These are phyloP conservation scores for Mastigamoeba balamuthi DNA, from an alignment of 78 protist species.

Conservation along the genomic window DNA sequence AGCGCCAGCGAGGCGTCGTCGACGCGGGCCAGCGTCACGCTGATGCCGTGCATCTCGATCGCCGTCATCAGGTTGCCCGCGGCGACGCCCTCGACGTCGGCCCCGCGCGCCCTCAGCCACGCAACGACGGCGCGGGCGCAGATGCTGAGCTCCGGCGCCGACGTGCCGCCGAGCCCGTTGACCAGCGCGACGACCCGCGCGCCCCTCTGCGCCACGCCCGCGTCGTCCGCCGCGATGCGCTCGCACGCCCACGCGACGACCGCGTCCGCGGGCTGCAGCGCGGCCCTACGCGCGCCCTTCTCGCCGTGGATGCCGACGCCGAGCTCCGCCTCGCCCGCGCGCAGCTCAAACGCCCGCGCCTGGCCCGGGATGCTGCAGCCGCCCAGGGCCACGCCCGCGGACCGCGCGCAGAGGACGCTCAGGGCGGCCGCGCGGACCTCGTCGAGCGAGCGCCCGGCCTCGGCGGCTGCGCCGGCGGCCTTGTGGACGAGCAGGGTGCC, in stretches of 20 bases:
- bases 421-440: not conserved
- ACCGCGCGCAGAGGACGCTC: constrained; percentile 2
- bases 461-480: constrained; percentile 54
- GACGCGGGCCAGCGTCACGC: not conserved
- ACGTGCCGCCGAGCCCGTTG: constrained; percentile 31
- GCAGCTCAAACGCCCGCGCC: constrained; percentile 20
- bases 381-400: constrained; percentile 23
- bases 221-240: not conserved
- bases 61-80: constrained; percentile 23
- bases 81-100: not conserved
- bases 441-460: constrained; percentile 6
- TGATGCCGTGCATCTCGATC: constrained; percentile 40
- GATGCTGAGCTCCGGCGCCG: constrained; percentile 15
- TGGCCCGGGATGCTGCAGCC: constrained; percentile 40
- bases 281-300: constrained; percentile 2
- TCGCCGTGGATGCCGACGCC: constrained; percentile 67
- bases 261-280: not conserved
- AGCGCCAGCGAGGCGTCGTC: not conserved
- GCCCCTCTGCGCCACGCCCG: not conserved
- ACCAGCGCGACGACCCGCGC: not conserved
- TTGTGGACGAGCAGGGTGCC: constrained; percentile 62
- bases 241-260: constrained; percentile 1
- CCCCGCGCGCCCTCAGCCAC: not conserved
- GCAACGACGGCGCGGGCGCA: not conserved
- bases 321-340: constrained; percentile 21